Evolutionary conservation across 108 stramenopile species (phyloP), one percentile per base, ranked within the genome.

Genomic region (Conticribra guillardii): DNA sequence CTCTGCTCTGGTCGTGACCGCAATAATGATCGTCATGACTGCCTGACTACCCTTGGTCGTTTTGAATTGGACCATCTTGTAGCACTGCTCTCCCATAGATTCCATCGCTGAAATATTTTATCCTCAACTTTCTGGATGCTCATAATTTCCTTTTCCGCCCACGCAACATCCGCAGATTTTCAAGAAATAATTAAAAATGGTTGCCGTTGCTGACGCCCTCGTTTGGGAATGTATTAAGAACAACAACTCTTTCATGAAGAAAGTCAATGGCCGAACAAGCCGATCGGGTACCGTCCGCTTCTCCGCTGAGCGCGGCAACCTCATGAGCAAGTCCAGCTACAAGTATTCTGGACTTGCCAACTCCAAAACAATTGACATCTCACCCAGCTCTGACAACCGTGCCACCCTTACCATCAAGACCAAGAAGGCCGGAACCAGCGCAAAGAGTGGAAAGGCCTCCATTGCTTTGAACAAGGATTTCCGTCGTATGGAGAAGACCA

Each of bases 321-420:
- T 97, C 68, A 89, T 75, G 79, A 86, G 79, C 54, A 59, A 88
- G 57, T 96, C 94, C 64, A 82, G 77, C 49, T 92, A 84, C 96
- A 97, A 97, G 92, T 97, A 90, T 73, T 92, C 87, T 32, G 96
- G 96, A 54, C 44, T 98, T 64, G 96, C 97, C 75, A 96, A 95
- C 89, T 71, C 82, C 58, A 94, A 96, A 88, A 82, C 89, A 5
- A 70, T 84, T 59, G 90, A 86, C 54, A 80, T 98, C 47, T 66
- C 72, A 19, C 71, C 80, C 74, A 88, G 88, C 21, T 64, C 62
- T 56, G 90, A 87, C 60, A 83, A 94, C 81, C 82, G 86, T 55
- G 93, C 95, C 60, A 49, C 63, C 9, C 83, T 96, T 59, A 57
- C 87, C 57, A 76, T 84, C 53, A 97, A 96, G 88, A 92, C 92